Conservation (phyloP, 768 basidiomycete species). For the Mrakia frigida region DNA sequence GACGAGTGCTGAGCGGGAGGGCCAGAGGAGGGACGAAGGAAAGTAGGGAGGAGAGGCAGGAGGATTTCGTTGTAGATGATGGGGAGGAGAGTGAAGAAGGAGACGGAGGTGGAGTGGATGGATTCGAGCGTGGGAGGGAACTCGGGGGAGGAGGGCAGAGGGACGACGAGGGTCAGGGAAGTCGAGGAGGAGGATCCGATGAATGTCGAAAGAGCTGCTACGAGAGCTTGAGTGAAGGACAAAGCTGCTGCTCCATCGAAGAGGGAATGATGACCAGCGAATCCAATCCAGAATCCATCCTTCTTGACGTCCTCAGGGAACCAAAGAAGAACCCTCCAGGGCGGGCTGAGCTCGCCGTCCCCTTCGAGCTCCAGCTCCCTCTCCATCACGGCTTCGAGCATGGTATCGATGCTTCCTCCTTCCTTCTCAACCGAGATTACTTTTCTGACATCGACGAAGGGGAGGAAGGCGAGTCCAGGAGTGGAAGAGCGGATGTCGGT, state of each 20-base stretch:
- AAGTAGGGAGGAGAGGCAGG: background rate
- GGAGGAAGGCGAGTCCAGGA: background rate
- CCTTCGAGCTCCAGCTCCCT: background rate
- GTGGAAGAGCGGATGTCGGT: background rate
- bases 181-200: background rate
- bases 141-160: background rate
- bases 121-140: constrained; percentile 12
- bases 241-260: background rate
- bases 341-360: background rate
- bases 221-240: background rate
- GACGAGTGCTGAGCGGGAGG: background rate
- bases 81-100: background rate
- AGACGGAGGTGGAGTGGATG: background rate
- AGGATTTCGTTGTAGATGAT: background rate
- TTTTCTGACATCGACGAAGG: background rate
- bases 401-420: background rate
- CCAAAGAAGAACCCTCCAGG: background rate
- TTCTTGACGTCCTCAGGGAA: background rate
- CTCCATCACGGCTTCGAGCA: background rate
- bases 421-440: background rate
- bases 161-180: background rate
- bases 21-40: background rate
- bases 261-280: background rate
- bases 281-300: background rate
- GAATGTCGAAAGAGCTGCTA: background rate